Conservation (phyloP, 169 alveolate genomes). For the Plasmodium yoelii region DNA sequence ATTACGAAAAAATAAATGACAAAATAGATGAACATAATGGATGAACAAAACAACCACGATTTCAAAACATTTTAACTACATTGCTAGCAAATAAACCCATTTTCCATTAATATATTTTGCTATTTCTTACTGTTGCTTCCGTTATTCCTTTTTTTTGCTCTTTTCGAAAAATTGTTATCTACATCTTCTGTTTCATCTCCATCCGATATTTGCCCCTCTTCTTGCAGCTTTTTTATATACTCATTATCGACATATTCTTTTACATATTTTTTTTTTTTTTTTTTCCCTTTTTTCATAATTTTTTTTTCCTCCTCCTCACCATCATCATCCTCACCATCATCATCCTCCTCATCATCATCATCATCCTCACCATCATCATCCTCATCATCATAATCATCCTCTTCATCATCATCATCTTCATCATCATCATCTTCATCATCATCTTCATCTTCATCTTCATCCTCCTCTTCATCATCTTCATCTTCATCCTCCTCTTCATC, state of each 20-base stretch:
- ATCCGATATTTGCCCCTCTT: slow-evolving; percentile 34
- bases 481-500: slow-evolving; percentile 30
- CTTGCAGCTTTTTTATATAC: slow-evolving; percentile 53
- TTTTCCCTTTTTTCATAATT: background rate
- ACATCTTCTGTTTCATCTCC: slow-evolving; percentile 64
- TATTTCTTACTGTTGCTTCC: slow-evolving; percentile 19
- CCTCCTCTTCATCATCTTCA: slow-evolving; percentile 32
- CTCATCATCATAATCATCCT: slow-evolving; percentile 17
- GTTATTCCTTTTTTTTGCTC: slow-evolving; percentile 15
- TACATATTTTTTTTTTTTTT: slow-evolving; percentile 9
- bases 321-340: background rate
- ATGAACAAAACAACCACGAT: background rate
- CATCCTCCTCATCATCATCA: background rate
- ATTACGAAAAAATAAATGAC: no score
- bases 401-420: background rate
- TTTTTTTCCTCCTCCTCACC: slow-evolving; percentile 18
- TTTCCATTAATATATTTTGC: background rate
- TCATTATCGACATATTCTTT: slow-evolving; percentile 61
- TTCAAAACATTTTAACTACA: background rate
- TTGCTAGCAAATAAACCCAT: background rate
- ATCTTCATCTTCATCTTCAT: background rate
- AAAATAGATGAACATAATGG: no score
- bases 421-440: slow-evolving; percentile 28
- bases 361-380: slow-evolving; percentile 23
- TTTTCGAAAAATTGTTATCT: slow-evolving; percentile 18